These are phyloP conservation scores for Trametes cinnabarina DNA, from an alignment of 768 basidiomycete genomes.

Conservation along the genomic window DNA sequence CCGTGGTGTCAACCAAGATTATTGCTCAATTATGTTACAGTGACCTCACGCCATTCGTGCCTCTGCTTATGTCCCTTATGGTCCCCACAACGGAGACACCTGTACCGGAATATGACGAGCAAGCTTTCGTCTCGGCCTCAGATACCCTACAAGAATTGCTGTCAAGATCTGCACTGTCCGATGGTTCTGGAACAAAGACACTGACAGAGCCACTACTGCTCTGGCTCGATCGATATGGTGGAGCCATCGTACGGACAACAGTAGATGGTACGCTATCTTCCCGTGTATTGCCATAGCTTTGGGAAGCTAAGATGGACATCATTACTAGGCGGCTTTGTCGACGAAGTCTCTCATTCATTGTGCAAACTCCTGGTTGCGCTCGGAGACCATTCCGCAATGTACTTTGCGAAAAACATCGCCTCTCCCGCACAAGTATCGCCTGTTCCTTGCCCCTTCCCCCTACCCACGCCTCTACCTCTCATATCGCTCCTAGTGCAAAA, in stretches of 20 bases:
- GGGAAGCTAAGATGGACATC: not conserved
- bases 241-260: conserved; percentile 41
- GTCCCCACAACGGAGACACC: conserved; percentile 27
- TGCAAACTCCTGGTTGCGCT: conserved; percentile 80
- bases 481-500: conserved; percentile 46
- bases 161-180: conserved; percentile 66
- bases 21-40: conserved; percentile 34
- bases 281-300: not conserved
- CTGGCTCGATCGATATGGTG: conserved; percentile 65
- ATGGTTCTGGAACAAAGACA: conserved; percentile 64
- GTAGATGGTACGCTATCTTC: conserved; percentile 33
- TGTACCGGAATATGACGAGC: conserved; percentile 40
- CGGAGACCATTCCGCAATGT: conserved; percentile 82
- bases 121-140: conserved; percentile 60
- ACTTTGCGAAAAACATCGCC: conserved; percentile 68
- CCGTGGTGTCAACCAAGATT: not conserved
- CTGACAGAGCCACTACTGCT: conserved; percentile 85
- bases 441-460: conserved; percentile 18
- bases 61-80: conserved; percentile 53
- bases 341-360: conserved; percentile 63
- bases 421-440: conserved; percentile 37
- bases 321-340: conserved; percentile 41
- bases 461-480: conserved; percentile 16
- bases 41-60: conserved; percentile 68
- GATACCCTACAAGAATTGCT: conserved; percentile 79